Percentiles rank a stretch among this genome's conserved stretches.
Evolutionary conservation across 768 basidiomycete species (phyloP).

Genomic region (Calocybe gangraenosa): DNA sequence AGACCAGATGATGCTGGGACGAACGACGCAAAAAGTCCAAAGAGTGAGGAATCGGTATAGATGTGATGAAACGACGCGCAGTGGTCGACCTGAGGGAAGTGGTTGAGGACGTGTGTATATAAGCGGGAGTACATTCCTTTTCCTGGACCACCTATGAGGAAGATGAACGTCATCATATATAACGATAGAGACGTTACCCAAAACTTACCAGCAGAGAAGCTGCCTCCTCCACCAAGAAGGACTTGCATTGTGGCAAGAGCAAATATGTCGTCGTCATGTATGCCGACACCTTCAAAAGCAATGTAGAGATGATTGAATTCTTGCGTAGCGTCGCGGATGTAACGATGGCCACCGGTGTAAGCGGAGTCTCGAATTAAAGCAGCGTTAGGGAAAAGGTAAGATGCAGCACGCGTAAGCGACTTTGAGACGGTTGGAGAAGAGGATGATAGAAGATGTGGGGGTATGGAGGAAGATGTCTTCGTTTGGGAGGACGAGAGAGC

Average conservation of each 20-base stretch:
- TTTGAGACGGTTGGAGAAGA: constrained; percentile 55
- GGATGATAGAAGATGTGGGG: constrained; percentile 57
- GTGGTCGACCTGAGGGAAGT: constrained; percentile 90
- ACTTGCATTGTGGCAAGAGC: constrained; percentile 92
- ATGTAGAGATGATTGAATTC: constrained; percentile 94
- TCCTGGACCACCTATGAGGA: constrained; percentile 75
- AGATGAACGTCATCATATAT: constrained; percentile 4
- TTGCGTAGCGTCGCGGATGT: constrained; percentile 51
- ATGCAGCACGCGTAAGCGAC: constrained; percentile 73
- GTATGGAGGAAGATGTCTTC: constrained; percentile 29
- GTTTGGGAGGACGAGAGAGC: constrained; percentile 22
- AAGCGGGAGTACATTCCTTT: constrained; percentile 99
- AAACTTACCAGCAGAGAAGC: constrained; percentile 81
- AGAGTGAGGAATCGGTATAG: constrained; percentile 90
- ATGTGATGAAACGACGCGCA: constrained; percentile 98
- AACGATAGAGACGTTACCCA: neutral
- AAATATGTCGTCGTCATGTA: constrained; percentile 90
- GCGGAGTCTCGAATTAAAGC: constrained; percentile 18
- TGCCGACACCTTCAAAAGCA: constrained; percentile 87
- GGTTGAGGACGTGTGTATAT: constrained; percentile 94
- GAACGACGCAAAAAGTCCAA: constrained; percentile 88
- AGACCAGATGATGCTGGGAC: constrained; percentile 56
- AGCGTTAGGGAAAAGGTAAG: constrained; percentile 59
- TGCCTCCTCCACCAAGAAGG: constrained; percentile 91
- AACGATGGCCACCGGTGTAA: constrained; percentile 80